Evolutionary conservation across 2,329 filamentous ascomycete species (phyloP).

Genomic region (Colletotrichum siamense): DNA sequence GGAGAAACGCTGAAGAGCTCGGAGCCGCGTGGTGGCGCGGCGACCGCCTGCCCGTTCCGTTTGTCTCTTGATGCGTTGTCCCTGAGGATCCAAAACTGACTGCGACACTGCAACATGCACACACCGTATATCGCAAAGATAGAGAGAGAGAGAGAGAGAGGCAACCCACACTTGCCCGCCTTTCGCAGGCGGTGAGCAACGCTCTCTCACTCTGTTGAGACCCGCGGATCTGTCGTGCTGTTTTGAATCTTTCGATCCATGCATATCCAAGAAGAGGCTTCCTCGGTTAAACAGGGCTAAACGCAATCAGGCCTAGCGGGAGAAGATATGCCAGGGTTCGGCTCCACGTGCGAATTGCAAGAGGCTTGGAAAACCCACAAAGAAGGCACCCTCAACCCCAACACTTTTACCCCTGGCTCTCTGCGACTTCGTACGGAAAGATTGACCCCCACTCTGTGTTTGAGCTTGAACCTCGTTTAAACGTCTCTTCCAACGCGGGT

Average conservation of each 20-base stretch:
- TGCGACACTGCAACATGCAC: neutral
- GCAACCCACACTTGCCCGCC: neutral
- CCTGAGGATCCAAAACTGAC: neutral
- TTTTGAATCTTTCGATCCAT: neutral
- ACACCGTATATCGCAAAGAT: neutral
- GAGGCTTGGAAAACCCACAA: constrained; percentile 5
- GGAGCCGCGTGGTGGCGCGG: neutral
- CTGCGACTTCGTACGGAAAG: neutral
- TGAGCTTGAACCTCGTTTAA: constrained; percentile 14
- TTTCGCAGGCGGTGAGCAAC: constrained; percentile 9
- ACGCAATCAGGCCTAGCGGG: neutral
- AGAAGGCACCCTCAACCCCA: constrained; percentile 10
- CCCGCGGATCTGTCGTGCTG: neutral
- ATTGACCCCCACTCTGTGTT: constrained; percentile 8
- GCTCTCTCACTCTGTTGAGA: constrained; percentile 12
- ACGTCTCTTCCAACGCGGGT: neutral
- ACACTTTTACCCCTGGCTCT: constrained; percentile 16
- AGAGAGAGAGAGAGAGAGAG: neutral
- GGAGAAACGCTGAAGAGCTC: neutral
- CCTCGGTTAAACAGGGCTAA: constrained; percentile 8
- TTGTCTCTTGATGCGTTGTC: neutral
- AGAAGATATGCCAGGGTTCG: neutral
- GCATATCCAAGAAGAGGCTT: neutral
- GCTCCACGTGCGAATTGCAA: constrained; percentile 6
- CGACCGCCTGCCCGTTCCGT: neutral